These are phyloP conservation scores for Carpinus fangiana DNA, from an alignment of 306 rosid genomes.

Conservation along the genomic window DNA sequence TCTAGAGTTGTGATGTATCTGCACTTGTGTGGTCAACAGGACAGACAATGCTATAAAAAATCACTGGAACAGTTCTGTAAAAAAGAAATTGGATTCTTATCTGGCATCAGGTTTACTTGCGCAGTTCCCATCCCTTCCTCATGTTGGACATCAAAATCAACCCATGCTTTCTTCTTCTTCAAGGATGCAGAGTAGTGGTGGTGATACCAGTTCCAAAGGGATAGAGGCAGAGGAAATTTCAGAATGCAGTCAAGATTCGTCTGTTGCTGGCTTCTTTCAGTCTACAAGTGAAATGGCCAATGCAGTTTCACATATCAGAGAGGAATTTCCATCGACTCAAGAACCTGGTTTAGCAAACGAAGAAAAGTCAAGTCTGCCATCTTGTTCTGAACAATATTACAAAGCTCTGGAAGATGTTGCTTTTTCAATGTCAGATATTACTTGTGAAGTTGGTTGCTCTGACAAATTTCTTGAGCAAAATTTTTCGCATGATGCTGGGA, in stretches of 20 bases:
- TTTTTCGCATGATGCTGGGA: constrained; percentile 52
- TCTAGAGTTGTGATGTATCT: constrained; percentile 16
- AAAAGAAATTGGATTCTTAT: constrained; percentile 96
- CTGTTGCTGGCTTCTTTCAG: constrained; percentile 43
- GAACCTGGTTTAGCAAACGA: constrained; percentile 51
- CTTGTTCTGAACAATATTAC: constrained; percentile 71
- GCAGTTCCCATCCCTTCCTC: constrained; percentile 62
- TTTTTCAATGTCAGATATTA: constrained; percentile 53
- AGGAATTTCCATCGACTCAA: constrained; percentile 53
- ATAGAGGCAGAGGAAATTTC: constrained; percentile 76
- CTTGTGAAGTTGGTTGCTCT: constrained; percentile 55
- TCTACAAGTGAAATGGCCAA: constrained; percentile 46
- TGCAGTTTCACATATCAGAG: constrained; percentile 45
- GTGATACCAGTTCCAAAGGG: constrained; percentile 61
- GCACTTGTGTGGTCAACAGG: constrained; percentile 66
- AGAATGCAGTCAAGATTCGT: constrained; percentile 87
- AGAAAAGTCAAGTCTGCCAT: constrained; percentile 53
- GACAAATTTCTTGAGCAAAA: constrained; percentile 54
- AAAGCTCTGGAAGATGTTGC: constrained; percentile 61
- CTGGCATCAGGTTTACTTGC: constrained; percentile 84
- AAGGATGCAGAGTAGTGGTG: constrained; percentile 67
- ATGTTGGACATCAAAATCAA: constrained; percentile 54
- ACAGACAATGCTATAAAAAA: constrained; percentile 98
- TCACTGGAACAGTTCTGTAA: constrained; percentile 99
- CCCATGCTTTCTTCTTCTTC: constrained; percentile 57